phyloP scores from a whole-genome alignment of 208 protist genomes.

The Angomonas ambiguus region DNA sequence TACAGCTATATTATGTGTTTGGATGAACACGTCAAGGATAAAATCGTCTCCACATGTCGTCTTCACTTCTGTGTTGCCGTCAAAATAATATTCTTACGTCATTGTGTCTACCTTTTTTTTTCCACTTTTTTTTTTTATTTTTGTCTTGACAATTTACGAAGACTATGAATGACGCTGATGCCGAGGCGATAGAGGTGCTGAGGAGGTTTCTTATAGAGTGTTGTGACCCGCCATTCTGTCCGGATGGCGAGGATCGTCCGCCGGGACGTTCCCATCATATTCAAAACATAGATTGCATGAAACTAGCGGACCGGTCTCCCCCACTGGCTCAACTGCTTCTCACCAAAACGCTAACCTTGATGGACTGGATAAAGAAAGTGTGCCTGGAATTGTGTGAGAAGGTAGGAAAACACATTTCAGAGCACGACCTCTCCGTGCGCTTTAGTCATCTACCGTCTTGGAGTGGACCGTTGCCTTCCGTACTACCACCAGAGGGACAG shows the following conservation, averaged over 20 bases:
- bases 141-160: conserved; percentile 14
- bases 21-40: too few relatives aligned
- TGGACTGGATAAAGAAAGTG: conserved; percentile 36
- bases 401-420: conserved; percentile 34
- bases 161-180: not conserved
- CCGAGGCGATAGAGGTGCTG: conserved; percentile 6
- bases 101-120: conserved; percentile 8
- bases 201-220: conserved; percentile 52
- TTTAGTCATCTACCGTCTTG: conserved; percentile 63
- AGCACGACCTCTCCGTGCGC: conserved; percentile 53
- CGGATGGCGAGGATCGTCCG: conserved; percentile 6
- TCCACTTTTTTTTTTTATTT: conserved; percentile 10
- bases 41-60: too few relatives aligned
- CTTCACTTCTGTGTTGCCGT: too few relatives aligned
- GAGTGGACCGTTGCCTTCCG: conserved; percentile 40
- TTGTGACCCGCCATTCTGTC: conserved; percentile 50
- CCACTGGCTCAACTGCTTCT: conserved; percentile 41
- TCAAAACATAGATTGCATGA: conserved; percentile 80
- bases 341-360: conserved; percentile 32
- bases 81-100: not conserved
- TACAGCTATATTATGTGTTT: too few relatives aligned
- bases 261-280: conserved; percentile 39
- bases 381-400: conserved; percentile 51
- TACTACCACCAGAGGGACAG: conserved; percentile 53
- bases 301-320: conserved; percentile 48